A percentile compares a stretch with the other conserved stretches of the same genome.
phyloP scores from a whole-genome alignment of 768 basidiomycete genomes.

The Termitomyces heimii region DNA sequence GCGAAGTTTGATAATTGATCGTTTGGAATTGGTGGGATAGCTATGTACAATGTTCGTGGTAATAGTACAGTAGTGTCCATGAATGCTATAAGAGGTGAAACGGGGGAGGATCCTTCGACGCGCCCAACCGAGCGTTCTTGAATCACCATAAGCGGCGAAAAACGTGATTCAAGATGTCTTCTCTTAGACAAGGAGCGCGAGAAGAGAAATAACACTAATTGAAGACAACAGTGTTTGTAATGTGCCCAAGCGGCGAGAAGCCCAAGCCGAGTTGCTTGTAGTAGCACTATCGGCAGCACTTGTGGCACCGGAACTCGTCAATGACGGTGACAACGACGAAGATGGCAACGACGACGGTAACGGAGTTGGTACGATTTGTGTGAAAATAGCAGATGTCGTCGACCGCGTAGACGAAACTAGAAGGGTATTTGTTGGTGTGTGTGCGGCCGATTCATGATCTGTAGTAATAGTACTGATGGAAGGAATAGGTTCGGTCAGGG shows the following conservation, averaged over 20 bases:
- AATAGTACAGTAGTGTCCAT: constrained; percentile 9
- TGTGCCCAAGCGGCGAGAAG: constrained; percentile 12
- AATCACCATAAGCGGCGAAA: constrained; percentile 1
- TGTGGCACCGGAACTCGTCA: constrained; percentile 3
- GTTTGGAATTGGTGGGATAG: neutral
- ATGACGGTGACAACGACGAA: neutral
- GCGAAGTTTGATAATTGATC: neutral
- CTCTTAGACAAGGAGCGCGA: constrained; percentile 13
- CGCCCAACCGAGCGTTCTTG: neutral
- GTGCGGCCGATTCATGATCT: constrained; percentile 24
- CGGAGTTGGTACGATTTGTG: constrained; percentile 9
- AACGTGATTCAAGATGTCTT: neutral
- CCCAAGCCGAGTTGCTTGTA: constrained; percentile 23
- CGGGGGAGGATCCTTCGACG: neutral
- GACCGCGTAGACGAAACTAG: neutral
- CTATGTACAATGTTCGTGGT: constrained; percentile 6
- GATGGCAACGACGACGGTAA: neutral
- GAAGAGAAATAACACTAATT: constrained; percentile 15
- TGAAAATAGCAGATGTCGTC: constrained; percentile 1
- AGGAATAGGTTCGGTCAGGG: constrained; percentile 11
- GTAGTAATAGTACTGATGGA: constrained; percentile 12
- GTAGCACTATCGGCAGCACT: constrained; percentile 15
- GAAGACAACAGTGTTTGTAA: constrained; percentile 4
- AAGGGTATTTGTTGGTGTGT: neutral
- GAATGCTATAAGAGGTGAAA: neutral